Evolutionary conservation across 371 early-diverging fungal species (phyloP), one percentile per base, ranked within the genome.

Genomic region (Rhizopus microsporus): DNA sequence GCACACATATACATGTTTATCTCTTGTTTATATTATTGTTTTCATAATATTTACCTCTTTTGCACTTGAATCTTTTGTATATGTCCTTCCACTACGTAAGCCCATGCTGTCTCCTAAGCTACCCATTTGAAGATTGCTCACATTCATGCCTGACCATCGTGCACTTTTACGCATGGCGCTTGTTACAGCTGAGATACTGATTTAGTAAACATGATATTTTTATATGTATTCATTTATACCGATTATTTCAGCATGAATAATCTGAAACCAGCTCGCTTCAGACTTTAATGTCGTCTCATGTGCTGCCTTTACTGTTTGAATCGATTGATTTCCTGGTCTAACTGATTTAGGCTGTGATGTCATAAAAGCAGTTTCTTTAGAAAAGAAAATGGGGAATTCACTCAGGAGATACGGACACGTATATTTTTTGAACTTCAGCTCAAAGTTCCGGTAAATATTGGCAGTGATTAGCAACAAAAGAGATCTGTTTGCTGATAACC

Each of bases 131-230:
- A 87, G 57, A 7, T 81, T 79, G 65, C 71, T 81, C 15, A 83
- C 83, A 35, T 79, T 80, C 75, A 83, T 82, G 29, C 87, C 85
- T 44, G 87, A 83, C 93, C 93, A 93, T 23, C 91, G 87, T 54
- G 89, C 87, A 70, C 91, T 92, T 74, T 89, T 89, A n/a, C 91
- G 81, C 92, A 93, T 91, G 34, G 88, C 87, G 62, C 82, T 85
- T 15, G 88, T 88, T 42, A 93, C 92, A 59, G 81, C 79, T 68
- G 16, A 23, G 12, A 34, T 37, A 35, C 23, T 23, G 35, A 32
- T 5, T 39, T 39, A 60, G 17, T 31, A 15, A 49, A 43, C 33
- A 6, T 32, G 9, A 23, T 15, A 39, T 31, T 54, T 32, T 6
- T 39, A 16, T 23, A 33, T 43, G 16, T 38, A 9, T 39, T 17